A percentile compares a stretch with the other conserved stretches of the same genome.
Conservation (phyloP, 306 rosid species). For the Corylus heterophylla region DNA sequence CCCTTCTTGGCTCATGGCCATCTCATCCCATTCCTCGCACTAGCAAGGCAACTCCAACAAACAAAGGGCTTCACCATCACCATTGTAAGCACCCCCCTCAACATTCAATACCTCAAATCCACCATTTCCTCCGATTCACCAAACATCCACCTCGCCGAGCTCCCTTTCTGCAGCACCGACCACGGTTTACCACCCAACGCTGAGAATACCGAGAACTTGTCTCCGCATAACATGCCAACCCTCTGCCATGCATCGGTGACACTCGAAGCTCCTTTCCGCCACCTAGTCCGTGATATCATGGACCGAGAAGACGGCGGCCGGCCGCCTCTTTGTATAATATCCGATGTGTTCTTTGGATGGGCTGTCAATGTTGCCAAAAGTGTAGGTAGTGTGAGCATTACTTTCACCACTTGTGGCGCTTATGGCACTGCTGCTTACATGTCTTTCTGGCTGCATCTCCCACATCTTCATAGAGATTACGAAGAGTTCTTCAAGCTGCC, state of each 20-base stretch:
- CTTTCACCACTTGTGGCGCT: conserved; percentile 71
- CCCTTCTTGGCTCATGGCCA: conserved; percentile 86
- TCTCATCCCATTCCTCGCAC: conserved; percentile 61
- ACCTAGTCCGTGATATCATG: conserved; percentile 36
- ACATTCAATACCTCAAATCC: conserved; percentile 52
- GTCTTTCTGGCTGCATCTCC: conserved; percentile 66
- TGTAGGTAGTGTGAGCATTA: conserved; percentile 34
- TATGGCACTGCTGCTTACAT: conserved; percentile 70
- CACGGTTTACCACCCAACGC: conserved; percentile 51
- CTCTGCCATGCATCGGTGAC: conserved; percentile 37
- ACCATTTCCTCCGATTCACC: conserved; percentile 26
- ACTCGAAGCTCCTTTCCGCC: conserved; percentile 49
- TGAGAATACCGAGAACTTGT: conserved; percentile 59
- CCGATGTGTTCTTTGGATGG: conserved; percentile 67
- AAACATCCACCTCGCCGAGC: conserved; percentile 42
- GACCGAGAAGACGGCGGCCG: conserved; percentile 32
- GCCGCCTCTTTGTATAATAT: conserved; percentile 42
- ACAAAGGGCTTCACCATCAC: conserved; percentile 46
- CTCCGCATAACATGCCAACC: conserved; percentile 15
- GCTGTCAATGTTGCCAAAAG: conserved; percentile 46
- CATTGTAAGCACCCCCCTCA: conserved; percentile 66
- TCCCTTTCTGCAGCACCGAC: conserved; percentile 42
- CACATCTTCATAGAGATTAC: conserved; percentile 42
- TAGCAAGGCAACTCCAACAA: conserved; percentile 55
- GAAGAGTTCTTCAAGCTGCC: conserved; percentile 52